phyloP scores from a whole-genome alignment of 768 basidiomycete species.

The Xanthoconium stramineum region DNA sequence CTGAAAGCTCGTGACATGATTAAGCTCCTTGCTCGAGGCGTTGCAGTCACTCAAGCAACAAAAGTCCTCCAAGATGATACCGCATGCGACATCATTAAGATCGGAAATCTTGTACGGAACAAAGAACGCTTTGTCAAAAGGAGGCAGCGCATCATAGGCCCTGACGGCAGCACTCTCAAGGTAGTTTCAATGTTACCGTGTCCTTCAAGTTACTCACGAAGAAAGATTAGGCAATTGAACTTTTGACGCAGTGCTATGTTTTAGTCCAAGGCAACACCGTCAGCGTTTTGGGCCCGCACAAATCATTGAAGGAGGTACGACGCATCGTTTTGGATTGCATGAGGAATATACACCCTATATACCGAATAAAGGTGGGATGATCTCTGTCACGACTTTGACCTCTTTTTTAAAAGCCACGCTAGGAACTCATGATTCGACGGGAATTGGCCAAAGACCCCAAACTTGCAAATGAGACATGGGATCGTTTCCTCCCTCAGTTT shows the following conservation, averaged over 20 bases:
- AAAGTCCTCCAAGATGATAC: constrained; percentile 87
- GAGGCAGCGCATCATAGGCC: constrained; percentile 94
- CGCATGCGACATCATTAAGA: constrained; percentile 98
- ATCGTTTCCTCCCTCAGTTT: constrained; percentile 95
- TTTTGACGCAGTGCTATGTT: constrained; percentile 94
- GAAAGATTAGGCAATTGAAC: constrained; percentile 82
- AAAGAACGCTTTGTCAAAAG: constrained; percentile 97
- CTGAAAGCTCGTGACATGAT: constrained; percentile 95
- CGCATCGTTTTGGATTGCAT: constrained; percentile 98
- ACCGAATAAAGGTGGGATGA: constrained; percentile 83
- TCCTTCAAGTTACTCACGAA: neutral
- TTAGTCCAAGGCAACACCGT: constrained; percentile 98
- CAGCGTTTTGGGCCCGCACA: constrained; percentile 95
- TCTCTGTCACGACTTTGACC: neutral
- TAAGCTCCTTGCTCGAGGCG: constrained; percentile 91
- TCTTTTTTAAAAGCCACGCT: neutral
- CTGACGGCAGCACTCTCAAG: constrained; percentile 96
- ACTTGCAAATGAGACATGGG: constrained; percentile 91
- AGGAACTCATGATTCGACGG: constrained; percentile 98
- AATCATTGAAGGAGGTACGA: constrained; percentile 93
- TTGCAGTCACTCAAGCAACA: constrained; percentile 78
- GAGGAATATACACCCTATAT: constrained; percentile 99
- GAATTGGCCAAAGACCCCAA: constrained; percentile 98
- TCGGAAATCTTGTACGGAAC: constrained; percentile 89
- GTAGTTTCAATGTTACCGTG: constrained; percentile 36